A percentile compares a stretch with the other conserved stretches of the same genome.
Conservation (phyloP, 495 filamentous ascomycete genomes). For the Penicillium flavigenum region DNA sequence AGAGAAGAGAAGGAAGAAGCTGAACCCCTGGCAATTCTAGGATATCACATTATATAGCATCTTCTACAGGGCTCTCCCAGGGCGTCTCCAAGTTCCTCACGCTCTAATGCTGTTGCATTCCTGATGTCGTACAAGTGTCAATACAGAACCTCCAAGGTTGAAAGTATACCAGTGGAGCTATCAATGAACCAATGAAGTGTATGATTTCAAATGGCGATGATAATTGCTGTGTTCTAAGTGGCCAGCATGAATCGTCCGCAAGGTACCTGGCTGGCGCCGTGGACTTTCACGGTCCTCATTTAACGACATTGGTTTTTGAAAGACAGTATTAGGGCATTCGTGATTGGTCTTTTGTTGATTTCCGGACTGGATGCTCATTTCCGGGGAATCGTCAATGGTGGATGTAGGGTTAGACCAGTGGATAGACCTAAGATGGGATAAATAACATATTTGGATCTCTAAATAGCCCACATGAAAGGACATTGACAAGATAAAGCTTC, state of each 20-base stretch:
- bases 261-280: slow-evolving; percentile 24
- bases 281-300: slow-evolving; percentile 33
- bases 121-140: slow-evolving; percentile 6
- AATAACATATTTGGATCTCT: not conserved
- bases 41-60: slow-evolving; percentile 11
- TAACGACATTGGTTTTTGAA: slow-evolving; percentile 7
- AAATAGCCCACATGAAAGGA: not conserved
- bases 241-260: slow-evolving; percentile 20
- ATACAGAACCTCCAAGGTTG: slow-evolving; percentile 19
- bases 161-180: slow-evolving; percentile 12
- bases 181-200: slow-evolving; percentile 10
- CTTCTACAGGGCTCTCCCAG: slow-evolving; percentile 4
- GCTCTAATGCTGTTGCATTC: slow-evolving; percentile 2
- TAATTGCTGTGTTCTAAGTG: slow-evolving; percentile 24
- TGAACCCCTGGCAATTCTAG: not conserved
- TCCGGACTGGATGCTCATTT: too few species aligned
- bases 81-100: slow-evolving; percentile 34
- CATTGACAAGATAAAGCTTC: too few species aligned
- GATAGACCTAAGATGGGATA: not conserved
- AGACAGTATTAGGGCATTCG: slow-evolving; percentile 1
- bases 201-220: slow-evolving; percentile 14
- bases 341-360: slow-evolving; percentile 10
- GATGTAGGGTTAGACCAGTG: not conserved
- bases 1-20: not conserved
- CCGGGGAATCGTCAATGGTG: too few species aligned